Base-by-base conservation (phyloP, 2,329 filamentous ascomycete species). In the Kalmusia sp. region DNA sequence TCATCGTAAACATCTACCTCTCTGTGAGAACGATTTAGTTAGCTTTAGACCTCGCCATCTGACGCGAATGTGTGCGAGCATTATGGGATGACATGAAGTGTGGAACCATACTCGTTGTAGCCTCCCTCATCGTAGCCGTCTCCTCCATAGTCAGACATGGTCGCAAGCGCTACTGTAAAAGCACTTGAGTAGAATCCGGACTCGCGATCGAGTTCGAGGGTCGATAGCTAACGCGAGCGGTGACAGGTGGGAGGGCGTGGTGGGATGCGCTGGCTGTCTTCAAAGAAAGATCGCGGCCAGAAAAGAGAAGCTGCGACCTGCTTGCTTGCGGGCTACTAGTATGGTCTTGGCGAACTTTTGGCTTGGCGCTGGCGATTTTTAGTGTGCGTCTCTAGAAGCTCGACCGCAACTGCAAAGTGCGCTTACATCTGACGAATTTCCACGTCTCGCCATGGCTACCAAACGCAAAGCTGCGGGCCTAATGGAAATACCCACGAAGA, bases 1-100 rank as follows among this genome's bases (percentile, higher is more conserved):
- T 73, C 70, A 69, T 89, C 87, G 64, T 86, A 89, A 67, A 66
- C 59, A 41, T 63, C 57, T 25, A 58, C 58, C 59, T 82, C 80
- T 65, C 82, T 67, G 51, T 59, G 27, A 15, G 67, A 54, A 22
- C 21, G 33, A 9, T 19, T 6, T 11, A 31, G 58, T 68, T 46
- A 70, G 67, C 43, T 2, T 39, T 17, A 40, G n/a, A n/a, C n/a
- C 30, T 47, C 15, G 28, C 45, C 30, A 33, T 22, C 37, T 41
- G 25, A 34, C 27, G 24, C 31, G 41, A 31, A 21, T 33, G 33
- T n/a, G 12, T 22, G 53, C 60, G n/a, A 45, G 3, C 21, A 21
- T 24, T 19, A n/a, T 24, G 25, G n/a, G 31, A 19, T 22, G 11
- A 37, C n/a, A 31, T 28, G 30, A 19, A 21, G n/a, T 43, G 33